Conservation (phyloP, 192 early-diverging fungal species). For the Backusella psychrophila region DNA sequence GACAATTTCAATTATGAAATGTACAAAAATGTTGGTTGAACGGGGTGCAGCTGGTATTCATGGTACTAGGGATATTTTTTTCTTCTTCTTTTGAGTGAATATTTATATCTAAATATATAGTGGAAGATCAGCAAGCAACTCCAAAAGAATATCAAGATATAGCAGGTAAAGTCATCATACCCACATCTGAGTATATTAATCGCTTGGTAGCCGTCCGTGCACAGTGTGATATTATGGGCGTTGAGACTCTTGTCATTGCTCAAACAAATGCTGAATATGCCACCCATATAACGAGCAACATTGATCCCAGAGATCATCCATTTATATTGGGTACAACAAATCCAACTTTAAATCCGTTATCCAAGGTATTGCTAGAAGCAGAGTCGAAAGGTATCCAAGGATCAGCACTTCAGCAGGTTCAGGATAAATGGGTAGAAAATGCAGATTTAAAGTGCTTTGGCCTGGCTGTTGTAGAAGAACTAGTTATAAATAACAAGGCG, state of each 20-base stretch:
- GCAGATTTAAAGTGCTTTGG: conserved; percentile 81
- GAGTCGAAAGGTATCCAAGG: conserved; percentile 69
- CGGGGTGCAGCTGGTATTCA: conserved; percentile 95
- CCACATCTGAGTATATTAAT: conserved; percentile 96
- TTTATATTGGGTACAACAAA: conserved; percentile 95
- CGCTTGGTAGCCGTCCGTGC: conserved; percentile 90
- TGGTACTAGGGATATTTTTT: conserved; percentile 13
- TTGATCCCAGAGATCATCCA: conserved; percentile 91
- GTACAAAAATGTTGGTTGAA: conserved; percentile 96
- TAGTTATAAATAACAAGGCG: conserved; percentile 63
- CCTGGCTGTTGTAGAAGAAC: conserved; percentile 74
- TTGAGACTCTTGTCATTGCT: conserved; percentile 89
- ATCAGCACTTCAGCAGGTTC: conserved; percentile 72
- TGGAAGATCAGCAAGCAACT: conserved; percentile 90
- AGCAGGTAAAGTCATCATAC: conserved; percentile 97
- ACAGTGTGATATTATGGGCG: conserved; percentile 98
- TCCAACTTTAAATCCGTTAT: conserved; percentile 63
- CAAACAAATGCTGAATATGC: conserved; percentile 97
- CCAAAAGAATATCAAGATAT: conserved; percentile 99
- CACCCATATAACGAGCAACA: conserved; percentile 92
- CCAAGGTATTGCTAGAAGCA: conserved; percentile 76
- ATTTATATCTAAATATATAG: conserved; percentile 11
- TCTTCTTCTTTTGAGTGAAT: not conserved
- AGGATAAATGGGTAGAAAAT: conserved; percentile 78
- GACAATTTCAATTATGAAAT: conserved; percentile 95